Evolutionary conservation across 75 land plant genomes (phyloP).

Genomic region (Pinus albicaulis): DNA sequence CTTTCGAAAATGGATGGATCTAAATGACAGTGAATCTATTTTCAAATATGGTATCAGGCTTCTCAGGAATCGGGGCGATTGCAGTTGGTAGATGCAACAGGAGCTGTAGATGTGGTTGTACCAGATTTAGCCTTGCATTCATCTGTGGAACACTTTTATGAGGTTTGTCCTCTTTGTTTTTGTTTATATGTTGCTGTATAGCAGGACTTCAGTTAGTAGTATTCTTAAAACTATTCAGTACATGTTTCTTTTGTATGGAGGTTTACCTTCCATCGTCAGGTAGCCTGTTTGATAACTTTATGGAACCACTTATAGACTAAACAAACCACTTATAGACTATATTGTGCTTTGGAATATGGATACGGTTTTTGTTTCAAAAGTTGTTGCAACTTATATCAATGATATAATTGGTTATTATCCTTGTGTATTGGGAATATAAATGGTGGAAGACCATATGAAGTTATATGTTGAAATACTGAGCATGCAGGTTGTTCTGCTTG

Average conservation of each 20-base stretch:
- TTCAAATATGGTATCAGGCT: slow-evolving; percentile 15
- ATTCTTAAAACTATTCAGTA: not conserved
- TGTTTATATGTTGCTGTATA: not conserved
- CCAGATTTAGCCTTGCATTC: slow-evolving; percentile 20
- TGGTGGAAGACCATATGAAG: too few species aligned
- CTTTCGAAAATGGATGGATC: not conserved
- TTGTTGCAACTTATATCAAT: not conserved
- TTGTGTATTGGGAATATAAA: too few species aligned
- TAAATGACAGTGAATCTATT: not conserved
- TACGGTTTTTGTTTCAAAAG: too few species aligned
- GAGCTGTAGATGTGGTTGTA: slow-evolving; percentile 35
- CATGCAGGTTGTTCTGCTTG: too few species aligned
- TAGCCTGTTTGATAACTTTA: not conserved
- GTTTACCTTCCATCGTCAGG: not conserved
- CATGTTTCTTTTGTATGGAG: not conserved
- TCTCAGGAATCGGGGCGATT: slow-evolving; percentile 20
- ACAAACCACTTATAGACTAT: too few species aligned
- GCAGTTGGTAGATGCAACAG: slow-evolving; percentile 35
- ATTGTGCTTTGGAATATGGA: too few species aligned
- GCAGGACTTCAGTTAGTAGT: not conserved
- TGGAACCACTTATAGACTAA: too few species aligned
- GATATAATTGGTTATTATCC: too few species aligned
- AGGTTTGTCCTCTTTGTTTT: slow-evolving; percentile 14
- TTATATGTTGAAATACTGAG: too few species aligned
- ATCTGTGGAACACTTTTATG: slow-evolving; percentile 17